Evolutionary conservation across 176 grass and related monocot genomes (phyloP), one percentile per base, ranked within the genome.

Genomic region (Triticum turgidum): DNA sequence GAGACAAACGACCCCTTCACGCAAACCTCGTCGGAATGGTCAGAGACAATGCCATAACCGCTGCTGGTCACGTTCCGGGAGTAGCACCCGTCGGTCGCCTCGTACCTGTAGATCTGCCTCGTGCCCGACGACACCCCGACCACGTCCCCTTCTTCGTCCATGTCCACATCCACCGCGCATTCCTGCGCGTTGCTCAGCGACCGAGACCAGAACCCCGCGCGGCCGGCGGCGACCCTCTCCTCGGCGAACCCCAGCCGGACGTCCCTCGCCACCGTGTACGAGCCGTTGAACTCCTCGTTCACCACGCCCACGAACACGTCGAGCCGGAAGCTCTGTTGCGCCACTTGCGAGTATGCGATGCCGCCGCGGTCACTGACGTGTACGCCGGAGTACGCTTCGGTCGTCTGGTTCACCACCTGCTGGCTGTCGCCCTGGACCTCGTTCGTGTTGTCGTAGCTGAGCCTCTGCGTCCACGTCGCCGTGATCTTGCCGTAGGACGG

Each of bases 401-500:
- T 95, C 9, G 81, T 95, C 89, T 98, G 96, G 79, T 86, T 93
- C 34, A 95, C 63, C 88, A 17, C 22, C 80, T 79, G 81, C 69
- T 7, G 2, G 20, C 3, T 72, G 61, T 61, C 64, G 1, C 20
- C 93, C 4, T 52, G 18, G 38, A 88, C 35, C 22, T 5, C 7
- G 89, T 91, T 89, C 38, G 82, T 73, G 81, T 94, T 98, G 73
- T 88, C 30, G 58, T 87, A 98, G 15, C 73, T 56, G 6, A 95
- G 76, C 63, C 81, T 83, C 81, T 95, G 96, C 78, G 86, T 80
- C 78, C 84, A 89, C 69, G 84, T 27, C 34, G 88, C 82, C 10
- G 96, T 98, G 79, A 98, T 73, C 65, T 84, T 89, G 2, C 96
- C 96, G 68, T 89, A 95, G 21, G 91, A 98, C 6, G 91, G 33